Evolutionary conservation across 2,329 filamentous ascomycete species (phyloP).

Genomic region (Nothophaeocryptopus gaeumannii): DNA sequence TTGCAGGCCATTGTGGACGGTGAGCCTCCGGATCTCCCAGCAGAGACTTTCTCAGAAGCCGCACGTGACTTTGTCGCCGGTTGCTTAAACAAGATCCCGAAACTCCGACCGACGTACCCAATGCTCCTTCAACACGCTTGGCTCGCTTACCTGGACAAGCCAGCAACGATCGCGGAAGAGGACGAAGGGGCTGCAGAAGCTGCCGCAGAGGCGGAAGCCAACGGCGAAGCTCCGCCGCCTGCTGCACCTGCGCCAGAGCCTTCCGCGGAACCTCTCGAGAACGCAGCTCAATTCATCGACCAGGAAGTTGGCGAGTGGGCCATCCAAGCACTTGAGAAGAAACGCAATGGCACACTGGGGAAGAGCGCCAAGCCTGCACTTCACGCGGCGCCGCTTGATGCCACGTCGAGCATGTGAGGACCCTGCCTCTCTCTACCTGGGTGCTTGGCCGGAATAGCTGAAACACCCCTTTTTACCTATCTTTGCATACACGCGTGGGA

Average conservation of each 20-base stretch:
- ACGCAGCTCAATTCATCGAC: conserved; percentile 52
- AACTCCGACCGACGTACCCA: conserved; percentile 87
- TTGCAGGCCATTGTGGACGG: conserved; percentile 91
- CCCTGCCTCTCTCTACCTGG: too few relatives aligned
- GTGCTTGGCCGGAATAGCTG: neutral
- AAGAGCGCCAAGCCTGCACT: conserved; percentile 70
- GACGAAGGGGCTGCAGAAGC: conserved; percentile 57
- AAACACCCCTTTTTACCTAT: neutral
- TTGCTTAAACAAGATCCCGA: conserved; percentile 89
- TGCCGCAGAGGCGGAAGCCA: conserved; percentile 21
- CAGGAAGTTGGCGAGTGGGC: conserved; percentile 87
- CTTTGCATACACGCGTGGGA: conserved; percentile 1
- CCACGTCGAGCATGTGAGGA: conserved; percentile 27
- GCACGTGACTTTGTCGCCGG: conserved; percentile 84
- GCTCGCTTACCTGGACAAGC: conserved; percentile 73
- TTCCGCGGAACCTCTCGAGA: conserved; percentile 39
- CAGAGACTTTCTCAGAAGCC: conserved; percentile 70
- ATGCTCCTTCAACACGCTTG: conserved; percentile 87
- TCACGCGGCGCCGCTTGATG: conserved; percentile 81
- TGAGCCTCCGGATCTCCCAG: conserved; percentile 84
- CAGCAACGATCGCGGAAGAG: conserved; percentile 69
- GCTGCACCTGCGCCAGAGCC: conserved; percentile 3
- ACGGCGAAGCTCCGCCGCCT: conserved; percentile 16
- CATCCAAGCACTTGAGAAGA: conserved; percentile 64
- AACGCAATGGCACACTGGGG: conserved; percentile 57